Evolutionary conservation across 2,329 filamentous ascomycete genomes (phyloP), one percentile per base, ranked within the genome.

Genomic region (Aspergillus fructus): DNA sequence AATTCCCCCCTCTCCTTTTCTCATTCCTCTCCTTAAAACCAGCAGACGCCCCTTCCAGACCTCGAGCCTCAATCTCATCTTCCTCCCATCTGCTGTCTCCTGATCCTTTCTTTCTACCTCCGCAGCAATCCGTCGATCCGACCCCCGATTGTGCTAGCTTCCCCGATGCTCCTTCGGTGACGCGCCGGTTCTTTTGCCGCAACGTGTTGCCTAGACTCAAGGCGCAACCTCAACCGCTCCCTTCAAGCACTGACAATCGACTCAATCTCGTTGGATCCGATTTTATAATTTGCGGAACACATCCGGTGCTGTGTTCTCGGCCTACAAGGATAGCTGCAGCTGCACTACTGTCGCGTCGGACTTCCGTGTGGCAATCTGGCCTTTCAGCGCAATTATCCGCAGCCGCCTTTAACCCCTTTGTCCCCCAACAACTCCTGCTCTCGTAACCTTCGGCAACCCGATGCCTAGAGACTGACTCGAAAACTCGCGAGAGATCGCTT

Each of bases 121-220:
- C 51, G 55, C 41, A 50, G 50, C 56, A 43, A 41, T 49, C 30
- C 48, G 43, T 55, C 51, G 54, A 49, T 56, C 50, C 46, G 53
- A 54, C 51, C 39, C 46, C 47, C 51, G 47, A 52, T 59, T 57
- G 60, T 59, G 56, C 50, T 59, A 60, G 50, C 54, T 56, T 45
- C 53, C 61, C 63, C 63, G 53, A 64, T 64, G 59, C 53, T 55
- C 58, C 46, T 58, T 46, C 58, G 62, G 58, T 64, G 62, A 64
- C 55, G 53, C 56, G 58, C 47, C 56, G 48, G 42, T 56, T 54
- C 40, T 40, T 58, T 49, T 58, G 27, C 45, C 50, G 37, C 50
- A 58, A 53, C 45, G 45, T 50, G 49, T 58, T 52, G 45, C 23
- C 46, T 58, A 24, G 41, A 43, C 45, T 43, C 34, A 41, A 30